phyloP scores from a whole-genome alignment of 345 rosid genomes.

The Eucalyptus cloeziana region DNA sequence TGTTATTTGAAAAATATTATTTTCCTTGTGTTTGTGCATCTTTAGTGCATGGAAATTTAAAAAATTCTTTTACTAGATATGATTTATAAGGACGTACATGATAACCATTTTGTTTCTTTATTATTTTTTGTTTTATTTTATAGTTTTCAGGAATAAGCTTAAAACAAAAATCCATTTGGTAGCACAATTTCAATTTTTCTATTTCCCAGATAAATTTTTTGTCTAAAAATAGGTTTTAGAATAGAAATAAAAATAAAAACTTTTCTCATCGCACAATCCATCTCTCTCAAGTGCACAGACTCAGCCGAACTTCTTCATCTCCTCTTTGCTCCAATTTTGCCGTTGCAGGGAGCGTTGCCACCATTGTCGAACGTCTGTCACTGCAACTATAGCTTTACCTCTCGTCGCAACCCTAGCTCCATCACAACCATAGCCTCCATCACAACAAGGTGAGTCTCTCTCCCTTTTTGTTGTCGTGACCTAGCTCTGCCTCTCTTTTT shows the following conservation, averaged over 20 bases:
- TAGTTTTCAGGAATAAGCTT: too few species aligned
- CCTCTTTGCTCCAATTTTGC: background rate
- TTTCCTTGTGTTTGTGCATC: background rate
- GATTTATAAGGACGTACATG: too few species aligned
- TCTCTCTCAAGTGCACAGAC: background rate
- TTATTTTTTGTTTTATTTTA: too few species aligned
- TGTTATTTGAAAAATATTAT: background rate
- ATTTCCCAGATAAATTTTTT: too few species aligned
- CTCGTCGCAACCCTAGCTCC: background rate
- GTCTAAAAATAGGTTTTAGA: too few species aligned
- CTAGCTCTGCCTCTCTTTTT: background rate
- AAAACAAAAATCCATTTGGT: too few species aligned
- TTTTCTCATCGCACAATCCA: background rate
- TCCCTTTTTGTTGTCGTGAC: background rate
- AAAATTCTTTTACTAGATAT: background rate
- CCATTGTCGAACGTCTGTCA: background rate
- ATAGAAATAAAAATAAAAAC: fast-evolving
- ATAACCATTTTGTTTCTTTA: too few species aligned
- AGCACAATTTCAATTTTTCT: too few species aligned
- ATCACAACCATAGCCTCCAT: background rate
- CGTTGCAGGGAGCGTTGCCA: background rate
- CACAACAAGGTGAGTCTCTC: background rate
- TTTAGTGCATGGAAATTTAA: background rate
- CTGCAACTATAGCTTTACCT: background rate
- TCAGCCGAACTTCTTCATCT: background rate